Percentiles rank a stretch among this genome's conserved stretches.
Conservation (phyloP, 73 alveolate genomes). For the Paramecium caudatum region DNA sequence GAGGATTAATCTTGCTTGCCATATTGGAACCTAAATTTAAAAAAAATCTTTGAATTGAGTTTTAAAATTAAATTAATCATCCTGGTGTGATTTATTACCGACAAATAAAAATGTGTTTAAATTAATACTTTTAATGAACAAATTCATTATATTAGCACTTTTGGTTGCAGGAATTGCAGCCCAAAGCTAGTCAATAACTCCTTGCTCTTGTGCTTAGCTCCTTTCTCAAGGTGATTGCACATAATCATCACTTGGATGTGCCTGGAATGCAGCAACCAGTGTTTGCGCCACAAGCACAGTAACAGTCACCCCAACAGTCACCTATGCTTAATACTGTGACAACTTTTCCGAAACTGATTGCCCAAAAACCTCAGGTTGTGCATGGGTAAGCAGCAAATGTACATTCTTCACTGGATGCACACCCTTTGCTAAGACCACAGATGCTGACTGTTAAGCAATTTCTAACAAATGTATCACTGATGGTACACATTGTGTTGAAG, state of each 20-base stretch:
- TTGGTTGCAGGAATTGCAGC: neutral
- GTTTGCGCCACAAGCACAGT: neutral
- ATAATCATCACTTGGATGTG: slow-evolving; percentile 17
- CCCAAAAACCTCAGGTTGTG: slow-evolving; percentile 13
- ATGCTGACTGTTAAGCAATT: slow-evolving; percentile 32
- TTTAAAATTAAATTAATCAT: no score
- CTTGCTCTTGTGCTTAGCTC: neutral
- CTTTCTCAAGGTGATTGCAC: neutral
- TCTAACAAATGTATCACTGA: slow-evolving; percentile 17
- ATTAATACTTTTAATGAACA: neutral
- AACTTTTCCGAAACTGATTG: slow-evolving; percentile 40
- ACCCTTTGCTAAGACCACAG: neutral
- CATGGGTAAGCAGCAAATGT: slow-evolving; percentile 3
- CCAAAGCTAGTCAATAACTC: neutral
- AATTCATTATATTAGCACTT: neutral
- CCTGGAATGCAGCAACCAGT: neutral
- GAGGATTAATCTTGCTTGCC: no score
- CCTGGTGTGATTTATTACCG: no score
- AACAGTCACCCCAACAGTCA: slow-evolving; percentile 17
- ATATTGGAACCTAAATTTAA: no score
- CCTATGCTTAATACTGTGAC: neutral
- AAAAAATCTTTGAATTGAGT: no score
- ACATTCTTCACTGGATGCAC: slow-evolving; percentile 42
- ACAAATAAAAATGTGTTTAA: no score
- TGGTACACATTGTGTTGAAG: slow-evolving; percentile 54